A percentile compares a stretch with the other conserved stretches of the same genome.
These are phyloP conservation scores for Nymphaea colorata DNA, from an alignment of 164 flowering plant genomes.

Conservation along the genomic window DNA sequence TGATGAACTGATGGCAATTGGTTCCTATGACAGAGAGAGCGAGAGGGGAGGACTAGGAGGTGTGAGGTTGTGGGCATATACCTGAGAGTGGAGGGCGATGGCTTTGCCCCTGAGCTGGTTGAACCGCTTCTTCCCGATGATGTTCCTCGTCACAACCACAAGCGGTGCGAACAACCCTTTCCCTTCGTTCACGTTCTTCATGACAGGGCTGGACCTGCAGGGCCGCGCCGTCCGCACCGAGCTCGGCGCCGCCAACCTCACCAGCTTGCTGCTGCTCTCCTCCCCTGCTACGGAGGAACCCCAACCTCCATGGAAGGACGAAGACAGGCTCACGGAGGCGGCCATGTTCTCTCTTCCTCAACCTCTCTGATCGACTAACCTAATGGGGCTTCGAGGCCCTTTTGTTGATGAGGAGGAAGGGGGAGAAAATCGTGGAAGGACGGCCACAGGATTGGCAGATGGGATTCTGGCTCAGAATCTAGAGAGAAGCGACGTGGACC, in stretches of 20 bases:
- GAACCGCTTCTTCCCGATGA: slow-evolving; percentile 83
- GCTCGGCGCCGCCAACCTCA: slow-evolving; percentile 20
- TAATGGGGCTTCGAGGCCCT: background rate
- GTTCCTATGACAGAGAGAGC: too few relatives aligned
- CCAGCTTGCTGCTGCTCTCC: slow-evolving; percentile 22
- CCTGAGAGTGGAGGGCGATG: slow-evolving; percentile 97
- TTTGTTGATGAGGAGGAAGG: background rate
- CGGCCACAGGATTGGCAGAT: background rate
- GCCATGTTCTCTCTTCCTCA: slow-evolving; percentile 14
- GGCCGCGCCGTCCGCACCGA: slow-evolving; percentile 36
- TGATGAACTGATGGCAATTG: too few relatives aligned
- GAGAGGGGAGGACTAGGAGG: background rate
- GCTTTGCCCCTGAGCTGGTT: slow-evolving; percentile 96
- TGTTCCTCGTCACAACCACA: slow-evolving; percentile 53
- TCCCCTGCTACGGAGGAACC: slow-evolving; percentile 43
- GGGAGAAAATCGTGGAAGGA: background rate
- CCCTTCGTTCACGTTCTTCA: slow-evolving; percentile 92
- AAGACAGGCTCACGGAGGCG: slow-evolving; percentile 27
- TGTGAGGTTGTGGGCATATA: slow-evolving; percentile 2
- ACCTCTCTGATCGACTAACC: background rate
- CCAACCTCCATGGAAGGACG: slow-evolving; percentile 57
- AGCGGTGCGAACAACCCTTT: slow-evolving; percentile 81
- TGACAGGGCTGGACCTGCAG: slow-evolving; percentile 34
- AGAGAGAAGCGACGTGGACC: background rate
- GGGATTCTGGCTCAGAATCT: background rate